Percentiles rank a stretch among this genome's conserved stretches.
These are phyloP conservation scores for Trichoderma afroharzianum DNA, from an alignment of 2,329 filamentous ascomycete genomes.

Conservation along the genomic window DNA sequence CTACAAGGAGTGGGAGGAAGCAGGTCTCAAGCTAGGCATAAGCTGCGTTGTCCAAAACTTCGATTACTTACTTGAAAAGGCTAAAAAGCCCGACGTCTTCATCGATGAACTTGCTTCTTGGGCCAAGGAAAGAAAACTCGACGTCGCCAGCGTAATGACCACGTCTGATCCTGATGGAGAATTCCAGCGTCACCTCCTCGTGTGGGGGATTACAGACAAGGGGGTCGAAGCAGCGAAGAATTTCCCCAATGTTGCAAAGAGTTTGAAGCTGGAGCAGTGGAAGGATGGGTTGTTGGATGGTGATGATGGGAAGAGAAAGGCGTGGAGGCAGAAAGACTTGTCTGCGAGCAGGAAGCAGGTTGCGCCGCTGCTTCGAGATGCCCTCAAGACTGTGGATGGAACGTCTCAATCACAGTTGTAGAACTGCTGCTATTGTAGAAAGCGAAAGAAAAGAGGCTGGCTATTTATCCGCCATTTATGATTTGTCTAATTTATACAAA, in stretches of 20 bases:
- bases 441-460: not conserved
- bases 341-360: slow-evolving; percentile 66
- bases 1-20: slow-evolving; percentile 74
- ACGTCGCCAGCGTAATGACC: slow-evolving; percentile 67
- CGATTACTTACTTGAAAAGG: slow-evolving; percentile 54
- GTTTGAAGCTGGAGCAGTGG: slow-evolving; percentile 57
- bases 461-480: not conserved
- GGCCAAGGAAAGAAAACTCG: slow-evolving; percentile 54
- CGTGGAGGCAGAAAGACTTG: slow-evolving; percentile 64
- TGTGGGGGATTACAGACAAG: slow-evolving; percentile 56
- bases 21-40: slow-evolving; percentile 59
- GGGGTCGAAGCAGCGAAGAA: slow-evolving; percentile 48
- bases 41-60: slow-evolving; percentile 63
- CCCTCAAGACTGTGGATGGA: slow-evolving; percentile 35
- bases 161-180: slow-evolving; percentile 51
- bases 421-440: not conserved
- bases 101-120: slow-evolving; percentile 49
- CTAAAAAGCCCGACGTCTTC: slow-evolving; percentile 44
- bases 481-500: not conserved
- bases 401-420: not conserved
- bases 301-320: slow-evolving; percentile 47
- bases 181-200: slow-evolving; percentile 64
- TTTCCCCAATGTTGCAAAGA: slow-evolving; percentile 50
- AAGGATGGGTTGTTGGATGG: slow-evolving; percentile 44
- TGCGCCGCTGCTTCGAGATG: slow-evolving; percentile 61